Percentiles rank a stretch among this genome's conserved stretches.
These are phyloP conservation scores for Ceriops zippeliana DNA, from an alignment of 345 rosid species.

Conservation along the genomic window DNA sequence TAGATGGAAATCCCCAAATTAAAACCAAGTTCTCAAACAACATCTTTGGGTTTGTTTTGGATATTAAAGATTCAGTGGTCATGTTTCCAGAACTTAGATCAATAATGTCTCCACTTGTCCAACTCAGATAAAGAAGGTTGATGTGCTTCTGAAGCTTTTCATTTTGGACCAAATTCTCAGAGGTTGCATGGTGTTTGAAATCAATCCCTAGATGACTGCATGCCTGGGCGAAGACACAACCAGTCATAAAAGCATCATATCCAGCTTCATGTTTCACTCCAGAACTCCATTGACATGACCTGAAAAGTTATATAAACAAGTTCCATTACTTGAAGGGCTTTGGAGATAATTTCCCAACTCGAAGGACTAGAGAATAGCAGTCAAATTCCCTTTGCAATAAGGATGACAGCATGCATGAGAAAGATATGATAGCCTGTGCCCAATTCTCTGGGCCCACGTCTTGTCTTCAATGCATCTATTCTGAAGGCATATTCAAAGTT, in stretches of 20 bases:
- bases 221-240: conserved; percentile 83
- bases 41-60: conserved; percentile 28
- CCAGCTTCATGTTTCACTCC: conserved; percentile 98
- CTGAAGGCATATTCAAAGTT: background rate
- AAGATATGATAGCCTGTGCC: background rate
- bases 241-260: conserved; percentile 99
- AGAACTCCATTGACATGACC: conserved; percentile 70
- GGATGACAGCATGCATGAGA: background rate
- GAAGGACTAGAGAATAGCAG: conserved; percentile 3
- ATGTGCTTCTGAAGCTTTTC: conserved; percentile 59
- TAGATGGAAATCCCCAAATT: conserved; percentile 71
- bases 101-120: conserved; percentile 67
- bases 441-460: background rate
- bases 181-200: conserved; percentile 42
- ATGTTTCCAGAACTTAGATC: conserved; percentile 52
- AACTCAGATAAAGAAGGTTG: conserved; percentile 78
- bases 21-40: conserved; percentile 54
- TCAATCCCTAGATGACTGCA: conserved; percentile 73
- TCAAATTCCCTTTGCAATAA: conserved; percentile 1
- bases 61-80: conserved; percentile 34
- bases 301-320: conserved; percentile 30
- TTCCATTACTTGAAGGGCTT: background rate
- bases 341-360: background rate
- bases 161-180: conserved; percentile 40
- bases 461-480: background rate